phyloP scores from a whole-genome alignment of 345 rosid genomes.

The Hypericum androsaemum region DNA sequence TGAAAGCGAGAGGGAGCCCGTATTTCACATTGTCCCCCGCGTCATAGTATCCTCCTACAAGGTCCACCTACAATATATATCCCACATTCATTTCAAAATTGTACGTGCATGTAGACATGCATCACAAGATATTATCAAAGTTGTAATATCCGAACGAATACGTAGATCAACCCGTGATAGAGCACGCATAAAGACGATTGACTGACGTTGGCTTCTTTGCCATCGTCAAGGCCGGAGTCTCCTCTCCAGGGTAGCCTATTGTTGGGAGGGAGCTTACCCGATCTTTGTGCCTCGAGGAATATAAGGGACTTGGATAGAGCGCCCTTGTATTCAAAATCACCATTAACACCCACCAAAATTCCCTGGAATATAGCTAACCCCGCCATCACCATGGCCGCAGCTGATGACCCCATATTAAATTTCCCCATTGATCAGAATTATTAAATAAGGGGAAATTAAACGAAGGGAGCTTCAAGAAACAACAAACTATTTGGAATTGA shows the following conservation, averaged over 20 bases:
- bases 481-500: background rate
- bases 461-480: too few relatives aligned
- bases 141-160: too few relatives aligned
- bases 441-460: too few relatives aligned
- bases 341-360: conserved; percentile 27
- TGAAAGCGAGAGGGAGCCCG: conserved; percentile 88
- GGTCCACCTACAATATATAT: conserved; percentile 65
- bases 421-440: too few relatives aligned
- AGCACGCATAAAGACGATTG: too few relatives aligned
- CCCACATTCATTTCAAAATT: too few relatives aligned
- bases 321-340: conserved; percentile 46
- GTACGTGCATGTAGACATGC: too few relatives aligned
- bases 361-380: conserved; percentile 36
- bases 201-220: conserved; percentile 52
- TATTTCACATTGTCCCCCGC: conserved; percentile 89
- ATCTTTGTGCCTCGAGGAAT: conserved; percentile 86
- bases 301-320: conserved; percentile 64
- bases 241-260: conserved; percentile 76
- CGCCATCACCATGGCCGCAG: conserved; percentile 16
- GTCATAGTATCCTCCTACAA: conserved; percentile 81
- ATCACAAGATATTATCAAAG: too few relatives aligned
- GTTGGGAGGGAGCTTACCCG: conserved; percentile 67
- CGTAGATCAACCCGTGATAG: too few relatives aligned
- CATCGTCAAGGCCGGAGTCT: conserved; percentile 78
- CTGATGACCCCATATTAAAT: conserved; percentile 4